phyloP scores from a whole-genome alignment of 257 asterid genomes.

The Nicotiana knightiana region DNA sequence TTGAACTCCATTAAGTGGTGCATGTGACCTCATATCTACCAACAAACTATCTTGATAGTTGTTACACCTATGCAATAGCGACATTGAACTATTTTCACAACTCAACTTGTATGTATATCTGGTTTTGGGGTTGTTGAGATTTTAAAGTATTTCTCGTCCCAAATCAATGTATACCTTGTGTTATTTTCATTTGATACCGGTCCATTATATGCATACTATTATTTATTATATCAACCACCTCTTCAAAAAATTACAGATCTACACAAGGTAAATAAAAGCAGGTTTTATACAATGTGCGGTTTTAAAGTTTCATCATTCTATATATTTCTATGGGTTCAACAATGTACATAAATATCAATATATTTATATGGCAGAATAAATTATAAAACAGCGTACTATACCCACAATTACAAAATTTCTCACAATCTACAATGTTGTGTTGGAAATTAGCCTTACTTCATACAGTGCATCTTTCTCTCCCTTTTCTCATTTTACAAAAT shows the following conservation, averaged over 20 bases:
- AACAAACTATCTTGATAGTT: too few species aligned
- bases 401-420: background rate
- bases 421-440: constrained; percentile 39
- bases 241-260: background rate
- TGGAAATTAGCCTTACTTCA: constrained; percentile 77
- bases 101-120: too few species aligned
- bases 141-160: too few species aligned
- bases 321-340: constrained; percentile 3
- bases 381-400: background rate
- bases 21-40: too few species aligned
- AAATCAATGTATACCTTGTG: too few species aligned
- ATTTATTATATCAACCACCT: background rate
- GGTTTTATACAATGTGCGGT: background rate
- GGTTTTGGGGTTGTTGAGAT: too few species aligned
- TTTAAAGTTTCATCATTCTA: background rate
- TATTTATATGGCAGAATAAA: background rate
- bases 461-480: constrained; percentile 43
- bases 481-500: constrained; percentile 3
- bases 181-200: too few species aligned
- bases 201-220: background rate
- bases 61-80: too few species aligned
- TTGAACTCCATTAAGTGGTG: too few species aligned
- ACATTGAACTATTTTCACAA: too few species aligned
- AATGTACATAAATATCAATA: background rate
- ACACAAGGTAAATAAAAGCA: background rate